These are phyloP conservation scores for Ustilago bromivora DNA, from an alignment of 1,284 basidiomycete genomes.

Conservation along the genomic window DNA sequence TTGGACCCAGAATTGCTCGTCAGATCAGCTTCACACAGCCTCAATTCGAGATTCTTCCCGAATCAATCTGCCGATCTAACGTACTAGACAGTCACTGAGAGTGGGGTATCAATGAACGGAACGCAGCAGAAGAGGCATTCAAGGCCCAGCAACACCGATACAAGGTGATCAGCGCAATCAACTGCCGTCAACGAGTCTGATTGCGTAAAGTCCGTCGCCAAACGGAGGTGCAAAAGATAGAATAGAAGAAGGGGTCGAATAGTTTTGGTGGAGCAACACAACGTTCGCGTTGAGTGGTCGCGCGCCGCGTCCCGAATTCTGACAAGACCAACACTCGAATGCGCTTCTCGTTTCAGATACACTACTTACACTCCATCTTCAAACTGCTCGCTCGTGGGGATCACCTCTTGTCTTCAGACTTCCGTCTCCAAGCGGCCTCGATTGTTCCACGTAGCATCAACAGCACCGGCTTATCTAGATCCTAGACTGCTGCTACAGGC, in stretches of 20 bases:
- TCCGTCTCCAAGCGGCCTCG: background rate
- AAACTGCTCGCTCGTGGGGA: background rate
- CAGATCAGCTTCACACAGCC: constrained; percentile 4
- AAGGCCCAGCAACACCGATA: too few relatives aligned
- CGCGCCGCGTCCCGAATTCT: constrained; percentile 19
- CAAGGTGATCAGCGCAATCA: too few relatives aligned
- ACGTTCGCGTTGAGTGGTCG: constrained; percentile 32
- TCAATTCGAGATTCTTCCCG: constrained; percentile 6
- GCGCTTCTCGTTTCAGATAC: background rate
- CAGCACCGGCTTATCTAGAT: background rate
- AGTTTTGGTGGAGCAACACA: background rate
- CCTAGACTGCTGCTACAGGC: background rate
- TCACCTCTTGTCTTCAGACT: background rate
- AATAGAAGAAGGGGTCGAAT: too few relatives aligned
- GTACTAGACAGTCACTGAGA: background rate
- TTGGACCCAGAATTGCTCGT: constrained; percentile 28
- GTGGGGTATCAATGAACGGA: too few relatives aligned
- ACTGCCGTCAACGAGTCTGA: background rate
- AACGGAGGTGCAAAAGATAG: background rate
- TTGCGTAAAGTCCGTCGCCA: background rate
- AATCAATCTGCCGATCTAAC: background rate
- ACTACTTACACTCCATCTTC: background rate
- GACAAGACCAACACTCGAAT: constrained; percentile 30
- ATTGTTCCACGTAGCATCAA: background rate
- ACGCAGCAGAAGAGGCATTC: too few relatives aligned